Percentiles rank a stretch among this genome's conserved stretches.
Evolutionary conservation across 164 flowering plant species (phyloP).

Genomic region (Nymphaea colorata): DNA sequence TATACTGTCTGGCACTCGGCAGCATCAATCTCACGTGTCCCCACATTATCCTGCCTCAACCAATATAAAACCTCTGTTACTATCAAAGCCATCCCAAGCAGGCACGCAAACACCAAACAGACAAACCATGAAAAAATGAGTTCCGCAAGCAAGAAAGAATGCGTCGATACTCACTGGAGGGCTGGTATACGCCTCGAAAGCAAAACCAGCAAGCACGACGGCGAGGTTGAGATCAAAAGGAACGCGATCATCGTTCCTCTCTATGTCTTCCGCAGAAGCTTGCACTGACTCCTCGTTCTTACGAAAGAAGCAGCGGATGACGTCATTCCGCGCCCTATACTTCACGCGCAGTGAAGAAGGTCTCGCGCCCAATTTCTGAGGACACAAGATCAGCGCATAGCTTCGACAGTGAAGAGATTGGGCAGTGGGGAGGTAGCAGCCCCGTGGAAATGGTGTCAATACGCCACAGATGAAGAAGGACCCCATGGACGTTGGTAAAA

Average conservation of each 20-base stretch:
- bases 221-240: slow-evolving; percentile 88
- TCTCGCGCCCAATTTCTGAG: too few relatives aligned
- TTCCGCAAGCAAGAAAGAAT: not conserved
- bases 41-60: slow-evolving; percentile 43
- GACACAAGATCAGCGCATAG: too few relatives aligned
- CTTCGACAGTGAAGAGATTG: too few relatives aligned
- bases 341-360: too few relatives aligned
- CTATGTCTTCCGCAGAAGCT: slow-evolving; percentile 4
- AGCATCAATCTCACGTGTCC: slow-evolving; percentile 67
- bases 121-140: not conserved
- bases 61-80: not conserved
- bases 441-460: too few relatives aligned
- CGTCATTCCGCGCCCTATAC: too few relatives aligned
- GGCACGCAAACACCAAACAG: not conserved
- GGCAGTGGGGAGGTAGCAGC: too few relatives aligned
- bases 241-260: slow-evolving; percentile 33
- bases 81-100: not conserved
- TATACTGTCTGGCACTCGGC: slow-evolving; percentile 69
- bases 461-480: too few relatives aligned
- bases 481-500: too few relatives aligned
- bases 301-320: too few relatives aligned
- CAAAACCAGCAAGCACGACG: slow-evolving; percentile 89
- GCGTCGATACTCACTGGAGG: slow-evolving; percentile 43
- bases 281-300: too few relatives aligned
- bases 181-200: slow-evolving; percentile 79